Evolutionary conservation across 2,329 filamentous ascomycete species (phyloP), one percentile per base, ranked within the genome.

Genomic region (Aaosphaeria arxii): DNA sequence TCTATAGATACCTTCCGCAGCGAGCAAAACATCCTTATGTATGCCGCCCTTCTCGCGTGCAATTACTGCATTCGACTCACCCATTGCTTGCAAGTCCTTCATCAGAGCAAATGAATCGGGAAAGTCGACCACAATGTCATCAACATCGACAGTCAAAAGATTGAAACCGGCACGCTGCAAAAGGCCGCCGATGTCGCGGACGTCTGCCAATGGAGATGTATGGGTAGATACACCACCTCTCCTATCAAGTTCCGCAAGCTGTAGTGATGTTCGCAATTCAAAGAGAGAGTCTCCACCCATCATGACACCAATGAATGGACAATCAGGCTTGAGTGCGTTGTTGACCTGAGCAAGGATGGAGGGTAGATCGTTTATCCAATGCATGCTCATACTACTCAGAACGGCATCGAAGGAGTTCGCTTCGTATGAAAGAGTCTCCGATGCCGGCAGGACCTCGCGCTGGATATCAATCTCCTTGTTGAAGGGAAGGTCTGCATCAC

Each of bases 321-420:
- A 81, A 69, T 99, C 94, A 0, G 92, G 91, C 71, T 95, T 95
- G 29, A 99, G 80, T 32, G 95, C 77, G 55, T 82, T 81, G 75
- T 96, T 95, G 66, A 96, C 87, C 65, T 95, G 89, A 1, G 85
- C 78, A 2, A 99, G 79, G 7, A 95, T 77, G 1, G 87, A 88
- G 0, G 94, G 94, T 5, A 99, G 82, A 69, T 99, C 90, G 69
- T 99, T 99, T 77, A 96, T 88, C 94, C 94, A 99, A 72, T 99
- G 94, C 67, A 99, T 77, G 49, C 88, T 91, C 50, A 96, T 75
- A 47, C 88, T 95, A 66, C 89, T 95, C 53, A 99, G 76, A 7
- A 96, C 89, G 5, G 95, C 84, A 67, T 97, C 91, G 69, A 96
- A 97, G 4, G 86, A 84, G 55, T 85, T 81, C 4, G 87, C 75